A percentile compares a stretch with the other conserved stretches of the same genome.
Conservation (phyloP, 176 grass and related monocot genomes). For the Eragrostis curvula region DNA sequence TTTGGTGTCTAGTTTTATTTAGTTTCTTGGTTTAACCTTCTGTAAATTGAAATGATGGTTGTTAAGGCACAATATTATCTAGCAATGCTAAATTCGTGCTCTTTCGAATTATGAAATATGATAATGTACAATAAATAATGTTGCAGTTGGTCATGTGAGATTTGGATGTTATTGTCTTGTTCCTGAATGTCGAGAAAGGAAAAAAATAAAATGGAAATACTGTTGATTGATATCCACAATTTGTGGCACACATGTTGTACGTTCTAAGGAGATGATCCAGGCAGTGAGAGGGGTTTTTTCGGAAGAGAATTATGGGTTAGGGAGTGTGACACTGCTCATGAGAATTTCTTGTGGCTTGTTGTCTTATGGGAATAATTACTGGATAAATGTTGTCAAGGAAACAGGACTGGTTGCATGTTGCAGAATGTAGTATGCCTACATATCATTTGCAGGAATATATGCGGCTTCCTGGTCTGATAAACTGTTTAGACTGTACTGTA, state of each 20-base stretch:
- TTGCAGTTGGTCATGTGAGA: background rate
- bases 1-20: background rate
- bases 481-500: background rate
- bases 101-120: background rate
- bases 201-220: constrained; percentile 33
- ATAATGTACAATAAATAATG: background rate
- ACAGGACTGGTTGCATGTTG: background rate
- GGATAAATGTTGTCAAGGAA: background rate
- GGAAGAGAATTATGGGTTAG: background rate
- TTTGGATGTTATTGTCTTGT: background rate
- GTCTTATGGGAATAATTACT: background rate
- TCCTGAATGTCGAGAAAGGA: constrained; percentile 13
- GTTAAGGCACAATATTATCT: background rate
- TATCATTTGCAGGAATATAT: background rate
- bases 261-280: background rate
- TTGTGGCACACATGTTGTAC: background rate
- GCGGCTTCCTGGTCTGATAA: constrained; percentile 7
- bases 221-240: background rate
- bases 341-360: background rate
- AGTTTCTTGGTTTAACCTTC: background rate
- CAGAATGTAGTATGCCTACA: background rate
- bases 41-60: background rate
- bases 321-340: background rate
- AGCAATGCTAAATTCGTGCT: background rate
- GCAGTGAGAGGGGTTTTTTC: too few species aligned